Conservation (phyloP, 495 filamentous ascomycete species). For the Trichoderma reesei region DNA sequence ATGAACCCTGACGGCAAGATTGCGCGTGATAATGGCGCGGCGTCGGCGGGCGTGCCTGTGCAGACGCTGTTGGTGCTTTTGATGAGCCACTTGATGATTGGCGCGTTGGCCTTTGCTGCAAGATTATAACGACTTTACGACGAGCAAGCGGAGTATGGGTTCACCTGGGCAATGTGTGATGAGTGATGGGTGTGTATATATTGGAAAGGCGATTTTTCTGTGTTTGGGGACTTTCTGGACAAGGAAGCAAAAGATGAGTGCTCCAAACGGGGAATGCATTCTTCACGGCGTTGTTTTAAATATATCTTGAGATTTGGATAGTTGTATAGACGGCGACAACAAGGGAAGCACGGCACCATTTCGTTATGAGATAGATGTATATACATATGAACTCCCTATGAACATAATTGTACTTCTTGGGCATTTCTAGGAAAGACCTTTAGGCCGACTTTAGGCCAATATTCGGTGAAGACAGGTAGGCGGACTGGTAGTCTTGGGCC, state of each 20-base stretch:
- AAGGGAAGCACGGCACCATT: not conserved
- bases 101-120: not conserved
- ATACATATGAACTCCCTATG: not conserved
- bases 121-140: not conserved
- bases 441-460: no score
- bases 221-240: not conserved
- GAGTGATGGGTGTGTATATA: not conserved
- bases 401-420: not conserved
- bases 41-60: slow-evolving; percentile 38
- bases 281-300: not conserved
- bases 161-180: not conserved
- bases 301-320: not conserved
- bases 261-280: slow-evolving; percentile 2
- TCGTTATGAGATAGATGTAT: not conserved
- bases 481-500: no score
- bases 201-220: not conserved
- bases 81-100: not conserved
- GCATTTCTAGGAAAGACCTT: no score
- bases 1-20: slow-evolving; percentile 63
- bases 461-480: no score
- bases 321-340: not conserved
- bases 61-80: slow-evolving; percentile 5
- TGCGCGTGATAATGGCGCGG: slow-evolving; percentile 37
- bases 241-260: not conserved
- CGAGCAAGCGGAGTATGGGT: not conserved